A percentile compares a stretch with the other conserved stretches of the same genome.
These are phyloP conservation scores for Saturnispora saitoi DNA, from an alignment of 805 yeast species.

Conservation along the genomic window DNA sequence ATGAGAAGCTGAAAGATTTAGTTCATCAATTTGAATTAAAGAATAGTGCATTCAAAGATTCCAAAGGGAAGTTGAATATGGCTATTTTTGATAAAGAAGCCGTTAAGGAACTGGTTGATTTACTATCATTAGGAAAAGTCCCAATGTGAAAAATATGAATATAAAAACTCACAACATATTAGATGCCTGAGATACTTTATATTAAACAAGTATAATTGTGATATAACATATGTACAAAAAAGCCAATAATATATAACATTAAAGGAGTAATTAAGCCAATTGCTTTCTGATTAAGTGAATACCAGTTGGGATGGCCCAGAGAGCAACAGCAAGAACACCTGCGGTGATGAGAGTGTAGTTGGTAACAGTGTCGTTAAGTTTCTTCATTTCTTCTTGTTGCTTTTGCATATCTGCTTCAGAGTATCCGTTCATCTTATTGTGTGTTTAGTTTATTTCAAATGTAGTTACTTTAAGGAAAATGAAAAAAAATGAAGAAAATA, in stretches of 20 bases:
- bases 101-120: background rate
- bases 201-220: background rate
- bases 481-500: background rate
- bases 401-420: slow-evolving; percentile 36
- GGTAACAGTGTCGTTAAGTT: slow-evolving; percentile 54
- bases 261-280: background rate
- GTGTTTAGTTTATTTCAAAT: slow-evolving; percentile 1
- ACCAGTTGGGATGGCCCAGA: slow-evolving; percentile 51
- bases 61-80: too few species aligned
- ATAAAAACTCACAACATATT: too few species aligned
- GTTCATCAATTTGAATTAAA: background rate
- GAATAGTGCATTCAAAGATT: background rate
- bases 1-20: slow-evolving; percentile 7
- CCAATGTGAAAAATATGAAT: background rate
- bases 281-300: slow-evolving; percentile 42
- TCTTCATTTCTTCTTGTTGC: slow-evolving; percentile 52
- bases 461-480: background rate
- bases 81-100: background rate
- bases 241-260: background rate
- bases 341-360: slow-evolving; percentile 52
- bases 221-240: background rate
- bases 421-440: slow-evolving; percentile 22
- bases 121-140: background rate
- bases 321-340: slow-evolving; percentile 52
- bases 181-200: background rate